phyloP scores from a whole-genome alignment of 2,329 filamentous ascomycete genomes.

The Curvularia lunata region DNA sequence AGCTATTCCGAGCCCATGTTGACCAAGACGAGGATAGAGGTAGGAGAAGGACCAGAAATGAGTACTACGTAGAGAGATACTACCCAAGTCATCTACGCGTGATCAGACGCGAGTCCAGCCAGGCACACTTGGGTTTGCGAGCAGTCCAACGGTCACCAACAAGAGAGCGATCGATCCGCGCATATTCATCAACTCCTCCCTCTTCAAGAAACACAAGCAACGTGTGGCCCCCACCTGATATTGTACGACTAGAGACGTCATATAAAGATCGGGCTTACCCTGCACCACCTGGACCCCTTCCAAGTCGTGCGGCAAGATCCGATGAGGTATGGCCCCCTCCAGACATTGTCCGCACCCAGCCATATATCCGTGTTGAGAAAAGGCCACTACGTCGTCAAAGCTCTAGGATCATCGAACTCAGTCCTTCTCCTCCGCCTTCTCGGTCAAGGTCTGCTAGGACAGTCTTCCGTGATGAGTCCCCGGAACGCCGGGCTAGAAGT shows the following conservation, averaged over 20 bases:
- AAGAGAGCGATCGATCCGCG: constrained; percentile 19
- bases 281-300: constrained; percentile 6
- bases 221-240: constrained; percentile 29
- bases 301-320: constrained; percentile 11
- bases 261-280: constrained; percentile 4
- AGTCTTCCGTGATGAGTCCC: constrained; percentile 25
- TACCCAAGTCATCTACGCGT: constrained; percentile 28
- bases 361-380: constrained; percentile 21
- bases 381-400: constrained; percentile 16
- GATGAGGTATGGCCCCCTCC: constrained; percentile 34
- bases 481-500: constrained; percentile 20
- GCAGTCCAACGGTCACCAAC: constrained; percentile 29
- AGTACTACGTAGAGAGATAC: constrained; percentile 22
- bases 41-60: constrained; percentile 30
- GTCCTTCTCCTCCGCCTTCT: constrained; percentile 31
- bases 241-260: constrained; percentile 17
- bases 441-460: constrained; percentile 22
- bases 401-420: constrained; percentile 33
- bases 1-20: constrained; percentile 25
- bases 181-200: constrained; percentile 32
- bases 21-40: constrained; percentile 31
- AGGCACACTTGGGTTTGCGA: constrained; percentile 33
- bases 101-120: constrained; percentile 27
- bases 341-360: constrained; percentile 34
- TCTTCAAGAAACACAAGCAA: constrained; percentile 25